Base-by-base conservation (phyloP, 306 rosid genomes). In the Prinsepia uniflora region DNA sequence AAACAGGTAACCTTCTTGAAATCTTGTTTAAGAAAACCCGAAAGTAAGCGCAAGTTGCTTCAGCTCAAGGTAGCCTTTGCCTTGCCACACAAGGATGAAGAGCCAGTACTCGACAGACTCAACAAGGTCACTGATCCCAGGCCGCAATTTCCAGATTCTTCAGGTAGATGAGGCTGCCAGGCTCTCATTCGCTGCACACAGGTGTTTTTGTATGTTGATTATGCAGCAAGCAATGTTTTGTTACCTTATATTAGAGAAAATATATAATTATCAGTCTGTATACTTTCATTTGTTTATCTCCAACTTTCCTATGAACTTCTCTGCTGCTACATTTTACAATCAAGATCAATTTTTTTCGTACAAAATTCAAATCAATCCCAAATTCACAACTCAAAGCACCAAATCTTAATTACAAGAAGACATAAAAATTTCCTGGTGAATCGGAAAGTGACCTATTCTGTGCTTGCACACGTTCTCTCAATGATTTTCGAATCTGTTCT, bases 381-480 rank as follows among this genome's bases (percentile, higher is more conserved):
- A 30, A 30, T 30, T 30, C 36, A 30, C 63, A 67, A 41, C 71
- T 61, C 78, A 44, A 75, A 64, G 56, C 72, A 72, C 71, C 71
- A 66, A 52, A 47, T 19, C 63, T 78, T 63, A 78, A 82, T 75
- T 82, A 89, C 89, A 86, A 68, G 76, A 65, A 77, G 63, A 30
- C 36, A 47, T 18, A 59, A 69, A 61, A 45, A 34, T 11, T 17
- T 20, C 70, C 55, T 61, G 67, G 77, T 70, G 73, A 60, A 30
- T 30, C 42, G 64, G 59, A 44, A 36, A 69, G 44, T 57, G 56
- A 65, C 78, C 93, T 95, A 95, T 40, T 89, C 96, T 34, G 90
- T 89, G 89, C 97, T 91, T 73, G 96, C 97, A 86, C 99, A 91
- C 44, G 96, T 89, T 87, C 97, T 91, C 68, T 91, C 93, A 45